These are phyloP conservation scores for Termitomyces sp. DNA, from an alignment of 768 basidiomycete genomes.

Conservation along the genomic window DNA sequence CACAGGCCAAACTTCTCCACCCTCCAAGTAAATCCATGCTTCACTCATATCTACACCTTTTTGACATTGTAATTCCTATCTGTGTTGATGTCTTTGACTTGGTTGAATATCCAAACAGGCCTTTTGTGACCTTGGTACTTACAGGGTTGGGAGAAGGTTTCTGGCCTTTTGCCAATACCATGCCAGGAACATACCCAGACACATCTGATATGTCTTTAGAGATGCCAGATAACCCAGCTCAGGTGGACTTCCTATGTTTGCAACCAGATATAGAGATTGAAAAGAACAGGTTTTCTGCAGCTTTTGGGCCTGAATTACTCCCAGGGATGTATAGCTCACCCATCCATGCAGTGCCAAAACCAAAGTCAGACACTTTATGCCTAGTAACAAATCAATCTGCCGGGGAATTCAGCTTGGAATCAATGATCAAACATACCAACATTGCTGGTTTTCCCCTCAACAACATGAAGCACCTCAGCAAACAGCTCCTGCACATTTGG, in stretches of 20 bases:
- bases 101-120: slow-evolving; percentile 1
- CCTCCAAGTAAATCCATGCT: too few relatives aligned
- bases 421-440: too few relatives aligned
- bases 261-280: background rate
- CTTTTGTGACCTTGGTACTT: slow-evolving; percentile 2
- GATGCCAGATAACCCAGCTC: background rate
- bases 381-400: too few relatives aligned
- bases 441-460: too few relatives aligned
- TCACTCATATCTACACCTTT: background rate
- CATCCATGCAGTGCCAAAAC: too few relatives aligned
- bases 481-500: background rate
- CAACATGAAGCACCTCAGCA: background rate
- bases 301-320: background rate
- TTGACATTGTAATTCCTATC: background rate
- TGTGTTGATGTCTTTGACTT: background rate
- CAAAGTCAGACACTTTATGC: background rate
- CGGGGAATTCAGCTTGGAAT: too few relatives aligned
- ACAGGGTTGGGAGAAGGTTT: slow-evolving; percentile 4
- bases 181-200: too few relatives aligned
- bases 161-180: slow-evolving; percentile 2
- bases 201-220: background rate
- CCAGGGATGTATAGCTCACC: background rate
- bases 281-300: background rate
- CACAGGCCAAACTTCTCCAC: too few relatives aligned
- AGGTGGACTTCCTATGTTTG: background rate